Evolutionary conservation across 2,329 filamentous ascomycete species (phyloP).

Genomic region (Aureobasidium pullulans): DNA sequence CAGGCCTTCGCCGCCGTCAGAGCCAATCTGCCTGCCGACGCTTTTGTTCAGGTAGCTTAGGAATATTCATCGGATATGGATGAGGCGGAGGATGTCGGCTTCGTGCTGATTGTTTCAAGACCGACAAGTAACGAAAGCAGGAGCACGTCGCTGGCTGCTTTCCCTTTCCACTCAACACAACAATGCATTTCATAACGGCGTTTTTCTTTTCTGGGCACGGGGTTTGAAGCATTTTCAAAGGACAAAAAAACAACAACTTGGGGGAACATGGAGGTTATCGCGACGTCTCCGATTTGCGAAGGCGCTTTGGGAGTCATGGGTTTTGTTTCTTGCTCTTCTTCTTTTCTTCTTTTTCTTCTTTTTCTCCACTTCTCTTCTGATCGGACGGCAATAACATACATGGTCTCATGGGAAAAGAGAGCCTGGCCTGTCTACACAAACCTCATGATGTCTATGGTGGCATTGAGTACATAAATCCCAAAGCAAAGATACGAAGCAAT

Average conservation of each 20-base stretch:
- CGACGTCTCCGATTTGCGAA: not conserved
- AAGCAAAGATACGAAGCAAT: not conserved
- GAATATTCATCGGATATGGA: not conserved
- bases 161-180: not conserved
- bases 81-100: not conserved
- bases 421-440: not conserved
- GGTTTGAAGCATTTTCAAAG: conserved; percentile 2
- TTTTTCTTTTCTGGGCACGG: not conserved
- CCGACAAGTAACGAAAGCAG: not conserved
- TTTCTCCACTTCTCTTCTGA: not conserved
- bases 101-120: not conserved
- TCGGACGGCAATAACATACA: not conserved
- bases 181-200: not conserved
- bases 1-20: conserved; percentile 68
- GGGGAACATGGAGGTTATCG: not conserved
- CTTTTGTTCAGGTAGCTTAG: conserved; percentile 25
- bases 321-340: not conserved
- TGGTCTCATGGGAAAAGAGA: not conserved
- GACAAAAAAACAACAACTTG: conserved; percentile 5
- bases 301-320: conserved; percentile 1
- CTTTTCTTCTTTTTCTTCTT: not conserved
- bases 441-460: not conserved
- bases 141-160: not conserved
- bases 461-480: not conserved
- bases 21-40: conserved; percentile 41